Percentiles rank a stretch among this genome's conserved stretches.
These are phyloP conservation scores for Fusarium nygamai DNA, from an alignment of 2,329 filamentous ascomycete species.

Conservation along the genomic window DNA sequence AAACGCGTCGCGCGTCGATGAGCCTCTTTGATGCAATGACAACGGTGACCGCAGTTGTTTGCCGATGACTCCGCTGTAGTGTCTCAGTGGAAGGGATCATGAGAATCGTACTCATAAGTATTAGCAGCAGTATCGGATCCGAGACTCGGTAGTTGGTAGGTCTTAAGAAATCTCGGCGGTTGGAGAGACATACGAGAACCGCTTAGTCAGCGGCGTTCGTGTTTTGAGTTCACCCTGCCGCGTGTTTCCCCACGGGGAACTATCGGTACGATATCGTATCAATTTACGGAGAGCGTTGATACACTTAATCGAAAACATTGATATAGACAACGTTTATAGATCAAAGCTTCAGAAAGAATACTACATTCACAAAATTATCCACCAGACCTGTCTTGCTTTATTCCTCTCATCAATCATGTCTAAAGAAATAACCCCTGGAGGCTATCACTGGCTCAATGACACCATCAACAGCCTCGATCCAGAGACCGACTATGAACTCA, in stretches of 20 bases:
- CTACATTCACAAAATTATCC: background rate
- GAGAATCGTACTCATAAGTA: background rate
- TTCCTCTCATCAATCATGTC: background rate
- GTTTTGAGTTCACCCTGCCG: background rate
- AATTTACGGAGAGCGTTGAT: background rate
- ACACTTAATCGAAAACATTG: too few relatives aligned
- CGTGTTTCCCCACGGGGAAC: background rate
- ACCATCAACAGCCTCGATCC: background rate
- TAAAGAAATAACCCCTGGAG: background rate
- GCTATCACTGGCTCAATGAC: background rate
- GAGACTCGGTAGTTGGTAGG: background rate
- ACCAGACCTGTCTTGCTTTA: background rate
- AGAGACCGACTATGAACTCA: background rate
- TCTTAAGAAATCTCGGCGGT: background rate
- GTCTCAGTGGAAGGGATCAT: background rate
- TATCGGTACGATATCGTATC: background rate
- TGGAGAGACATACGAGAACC: accelerated
- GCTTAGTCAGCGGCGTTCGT: background rate
- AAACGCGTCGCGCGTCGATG: background rate
- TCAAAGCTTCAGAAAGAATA: too few relatives aligned
- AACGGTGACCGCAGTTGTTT: background rate
- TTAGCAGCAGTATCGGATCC: background rate
- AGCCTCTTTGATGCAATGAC: background rate
- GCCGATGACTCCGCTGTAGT: too few relatives aligned
- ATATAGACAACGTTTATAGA: background rate